Percentiles rank a stretch among this genome's conserved stretches.
Evolutionary conservation across 306 rosid species (phyloP).

Genomic region (Begonia masoniana): DNA sequence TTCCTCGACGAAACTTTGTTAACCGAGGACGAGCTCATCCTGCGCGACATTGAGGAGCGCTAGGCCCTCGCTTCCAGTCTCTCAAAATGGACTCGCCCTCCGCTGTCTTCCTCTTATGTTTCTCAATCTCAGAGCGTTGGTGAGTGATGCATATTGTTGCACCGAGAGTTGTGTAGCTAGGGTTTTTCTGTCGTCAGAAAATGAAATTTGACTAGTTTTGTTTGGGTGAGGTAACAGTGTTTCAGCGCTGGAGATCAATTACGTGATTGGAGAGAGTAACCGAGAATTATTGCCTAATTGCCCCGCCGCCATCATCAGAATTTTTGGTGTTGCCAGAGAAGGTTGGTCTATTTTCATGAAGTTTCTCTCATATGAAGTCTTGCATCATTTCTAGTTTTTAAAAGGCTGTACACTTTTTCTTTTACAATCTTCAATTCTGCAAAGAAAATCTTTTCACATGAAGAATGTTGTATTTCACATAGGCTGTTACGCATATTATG

Average conservation of each 20-base stretch:
- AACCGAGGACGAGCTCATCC: slow-evolving; percentile 63
- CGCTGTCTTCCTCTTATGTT: slow-evolving; percentile 38
- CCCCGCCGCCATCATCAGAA: slow-evolving; percentile 77
- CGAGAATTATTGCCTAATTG: slow-evolving; percentile 53
- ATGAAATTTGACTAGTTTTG: slow-evolving; percentile 6
- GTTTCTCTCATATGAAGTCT: too few relatives aligned
- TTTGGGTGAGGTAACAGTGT: slow-evolving; percentile 25
- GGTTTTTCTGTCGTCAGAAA: slow-evolving; percentile 14
- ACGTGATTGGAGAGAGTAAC: slow-evolving; percentile 64
- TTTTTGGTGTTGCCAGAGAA: slow-evolving; percentile 85
- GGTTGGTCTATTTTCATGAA: too few relatives aligned
- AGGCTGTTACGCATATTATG: too few relatives aligned
- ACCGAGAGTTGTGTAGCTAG: slow-evolving; percentile 17
- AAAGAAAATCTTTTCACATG: too few relatives aligned
- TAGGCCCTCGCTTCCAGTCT: slow-evolving; percentile 54
- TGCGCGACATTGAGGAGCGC: slow-evolving; percentile 77
- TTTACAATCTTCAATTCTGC: too few relatives aligned
- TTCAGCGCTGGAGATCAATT: slow-evolving; percentile 92
- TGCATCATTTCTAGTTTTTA: too few relatives aligned
- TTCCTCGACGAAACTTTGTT: slow-evolving; percentile 65
- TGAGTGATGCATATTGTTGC: too few relatives aligned
- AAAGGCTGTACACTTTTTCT: too few relatives aligned
- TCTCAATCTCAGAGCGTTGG: slow-evolving; percentile 46
- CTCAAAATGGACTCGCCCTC: slow-evolving; percentile 72
- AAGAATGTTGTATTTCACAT: too few relatives aligned